Evolutionary conservation across 345 rosid species (phyloP).

Genomic region (Draba incana): DNA sequence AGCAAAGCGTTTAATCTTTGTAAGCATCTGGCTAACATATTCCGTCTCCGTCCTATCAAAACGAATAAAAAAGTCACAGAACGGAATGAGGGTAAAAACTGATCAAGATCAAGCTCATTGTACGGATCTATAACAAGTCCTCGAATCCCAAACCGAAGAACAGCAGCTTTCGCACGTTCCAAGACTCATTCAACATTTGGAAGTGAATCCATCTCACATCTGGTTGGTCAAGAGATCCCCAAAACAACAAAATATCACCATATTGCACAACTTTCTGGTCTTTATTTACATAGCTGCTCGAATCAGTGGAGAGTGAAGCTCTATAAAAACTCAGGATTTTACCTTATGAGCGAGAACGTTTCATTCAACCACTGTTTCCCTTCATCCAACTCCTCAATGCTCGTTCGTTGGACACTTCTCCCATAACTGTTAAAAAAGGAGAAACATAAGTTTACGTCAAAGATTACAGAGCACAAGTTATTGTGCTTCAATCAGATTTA

Average conservation of each 20-base stretch:
- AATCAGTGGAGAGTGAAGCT: background rate
- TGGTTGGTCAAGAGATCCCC: constrained; percentile 42
- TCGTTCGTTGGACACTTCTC: constrained; percentile 59
- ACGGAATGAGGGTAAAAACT: background rate
- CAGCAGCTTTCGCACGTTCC: constrained; percentile 86
- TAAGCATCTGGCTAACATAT: constrained; percentile 97
- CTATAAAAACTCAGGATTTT: constrained; percentile 28
- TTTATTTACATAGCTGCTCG: background rate
- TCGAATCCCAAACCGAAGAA: constrained; percentile 85
- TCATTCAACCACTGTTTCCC: constrained; percentile 89
- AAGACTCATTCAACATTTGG: constrained; percentile 87
- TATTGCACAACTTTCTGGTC: too few relatives aligned
- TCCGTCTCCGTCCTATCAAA: constrained; percentile 90
- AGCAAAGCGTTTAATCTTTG: constrained; percentile 86
- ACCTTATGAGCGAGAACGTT: constrained; percentile 89
- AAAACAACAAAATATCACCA: constrained; percentile 1
- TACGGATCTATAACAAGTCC: constrained; percentile 98
- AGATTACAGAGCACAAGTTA: constrained; percentile 14
- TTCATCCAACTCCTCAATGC: constrained; percentile 62
- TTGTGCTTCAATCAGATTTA: background rate
- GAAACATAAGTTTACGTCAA: constrained; percentile 20
- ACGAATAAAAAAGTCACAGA: background rate
- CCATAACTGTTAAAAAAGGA: constrained; percentile 58
- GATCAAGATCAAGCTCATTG: constrained; percentile 82
- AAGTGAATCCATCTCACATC: constrained; percentile 92